Percentiles rank a stretch among this genome's conserved stretches.
Conservation (phyloP, 768 basidiomycete genomes). For the Lactarius hatsudake region DNA sequence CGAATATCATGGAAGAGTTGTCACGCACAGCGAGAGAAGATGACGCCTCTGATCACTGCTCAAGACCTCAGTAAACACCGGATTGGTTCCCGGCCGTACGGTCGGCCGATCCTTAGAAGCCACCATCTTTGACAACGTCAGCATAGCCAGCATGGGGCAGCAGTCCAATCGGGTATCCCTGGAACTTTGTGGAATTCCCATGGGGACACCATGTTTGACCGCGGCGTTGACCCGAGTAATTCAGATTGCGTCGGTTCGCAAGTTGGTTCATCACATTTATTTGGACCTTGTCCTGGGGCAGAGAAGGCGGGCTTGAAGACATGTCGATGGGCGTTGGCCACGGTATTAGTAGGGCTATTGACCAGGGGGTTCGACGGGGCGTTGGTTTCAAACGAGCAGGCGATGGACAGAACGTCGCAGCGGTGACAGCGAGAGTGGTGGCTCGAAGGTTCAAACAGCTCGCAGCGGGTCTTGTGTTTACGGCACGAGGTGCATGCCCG, state of each 20-base stretch:
- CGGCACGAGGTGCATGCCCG: conserved; percentile 45
- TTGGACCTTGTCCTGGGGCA: neutral
- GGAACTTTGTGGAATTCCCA: conserved; percentile 41
- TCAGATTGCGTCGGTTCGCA: conserved; percentile 21
- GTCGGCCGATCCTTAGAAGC: conserved; percentile 30
- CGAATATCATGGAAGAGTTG: neutral
- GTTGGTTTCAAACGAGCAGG: conserved; percentile 47
- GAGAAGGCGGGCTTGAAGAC: neutral
- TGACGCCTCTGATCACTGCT: conserved; percentile 17
- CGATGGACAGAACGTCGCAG: conserved; percentile 46
- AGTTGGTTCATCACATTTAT: conserved; percentile 18
- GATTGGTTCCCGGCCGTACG: conserved; percentile 28
- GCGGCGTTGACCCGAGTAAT: conserved; percentile 1
- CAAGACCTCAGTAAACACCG: conserved; percentile 19
- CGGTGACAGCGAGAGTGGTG: conserved; percentile 43
- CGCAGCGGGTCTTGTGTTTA: conserved; percentile 50
- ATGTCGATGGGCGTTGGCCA: neutral
- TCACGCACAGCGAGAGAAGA: conserved; percentile 21
- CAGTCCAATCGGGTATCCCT: conserved; percentile 44
- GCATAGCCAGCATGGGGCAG: conserved; percentile 46
- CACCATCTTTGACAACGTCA: conserved; percentile 37
- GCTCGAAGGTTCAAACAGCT: conserved; percentile 43
- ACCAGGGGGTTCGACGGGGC: conserved; percentile 27
- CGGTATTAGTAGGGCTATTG: conserved; percentile 27
- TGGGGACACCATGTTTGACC: conserved; percentile 29